These are phyloP conservation scores for Vitis hybrid DNA, from an alignment of 177 flowering plant species.

Conservation along the genomic window DNA sequence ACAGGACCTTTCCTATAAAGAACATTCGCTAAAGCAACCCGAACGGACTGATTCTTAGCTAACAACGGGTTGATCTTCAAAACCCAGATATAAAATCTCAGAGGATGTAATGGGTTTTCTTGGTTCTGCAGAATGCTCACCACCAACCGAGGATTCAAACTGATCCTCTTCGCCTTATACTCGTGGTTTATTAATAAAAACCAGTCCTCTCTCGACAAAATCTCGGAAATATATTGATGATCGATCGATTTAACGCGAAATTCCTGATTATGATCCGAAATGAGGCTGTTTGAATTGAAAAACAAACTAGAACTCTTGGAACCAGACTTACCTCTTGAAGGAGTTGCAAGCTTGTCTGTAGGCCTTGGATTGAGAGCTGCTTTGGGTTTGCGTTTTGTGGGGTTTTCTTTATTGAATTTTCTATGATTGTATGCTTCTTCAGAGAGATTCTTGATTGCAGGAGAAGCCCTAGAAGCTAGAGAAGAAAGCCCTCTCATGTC, in stretches of 20 bases:
- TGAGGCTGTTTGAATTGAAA: constrained; percentile 3
- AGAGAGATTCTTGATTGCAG: constrained; percentile 24
- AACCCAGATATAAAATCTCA: constrained; percentile 78
- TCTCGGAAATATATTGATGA: constrained; percentile 39
- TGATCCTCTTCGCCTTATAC: constrained; percentile 30
- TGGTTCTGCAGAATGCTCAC: constrained; percentile 66
- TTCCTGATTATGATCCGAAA: constrained; percentile 10
- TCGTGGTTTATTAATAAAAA: constrained; percentile 61
- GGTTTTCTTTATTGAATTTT: constrained; percentile 8
- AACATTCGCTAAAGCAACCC: constrained; percentile 43
- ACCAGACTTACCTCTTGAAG: constrained; percentile 29
- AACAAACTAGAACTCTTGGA: not conserved
- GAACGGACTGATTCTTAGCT: constrained; percentile 42
- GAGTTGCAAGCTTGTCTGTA: constrained; percentile 3
- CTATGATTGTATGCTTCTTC: constrained; percentile 12
- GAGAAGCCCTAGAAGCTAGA: constrained; percentile 38
- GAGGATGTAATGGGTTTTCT: constrained; percentile 50
- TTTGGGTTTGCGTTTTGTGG: constrained; percentile 10
- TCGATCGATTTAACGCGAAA: constrained; percentile 27
- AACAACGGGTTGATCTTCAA: constrained; percentile 34
- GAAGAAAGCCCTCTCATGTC: constrained; percentile 54
- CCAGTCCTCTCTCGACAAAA: constrained; percentile 72
- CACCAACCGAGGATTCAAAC: constrained; percentile 40
- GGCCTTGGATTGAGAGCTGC: constrained; percentile 8
- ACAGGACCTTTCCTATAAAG: constrained; percentile 77